A percentile compares a stretch with the other conserved stretches of the same genome.
phyloP scores from a whole-genome alignment of 148 eudicot genomes.

The Rhododendron simsii region DNA sequence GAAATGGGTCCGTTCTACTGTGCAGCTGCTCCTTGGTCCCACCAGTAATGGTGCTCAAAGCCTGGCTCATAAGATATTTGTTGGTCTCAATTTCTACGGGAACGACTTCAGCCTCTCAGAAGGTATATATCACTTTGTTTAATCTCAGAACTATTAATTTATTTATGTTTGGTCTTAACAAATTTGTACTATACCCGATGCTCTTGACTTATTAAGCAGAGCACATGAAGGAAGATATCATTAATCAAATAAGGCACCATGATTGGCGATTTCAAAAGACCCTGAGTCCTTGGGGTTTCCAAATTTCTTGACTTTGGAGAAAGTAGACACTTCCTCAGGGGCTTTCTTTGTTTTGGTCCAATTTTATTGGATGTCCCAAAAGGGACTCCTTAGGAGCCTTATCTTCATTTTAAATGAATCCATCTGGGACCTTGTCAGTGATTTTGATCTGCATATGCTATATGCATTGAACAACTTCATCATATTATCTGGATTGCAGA shows the following conservation, averaged over 20 bases:
- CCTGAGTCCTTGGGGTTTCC: neutral
- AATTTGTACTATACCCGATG: neutral
- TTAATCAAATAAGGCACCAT: neutral
- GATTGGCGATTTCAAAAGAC: neutral
- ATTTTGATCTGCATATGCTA: neutral
- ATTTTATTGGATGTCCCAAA: neutral
- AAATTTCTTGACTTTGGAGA: neutral
- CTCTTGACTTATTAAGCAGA: neutral
- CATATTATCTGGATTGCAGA: neutral
- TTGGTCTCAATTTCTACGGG: constrained; percentile 94
- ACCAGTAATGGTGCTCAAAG: constrained; percentile 21
- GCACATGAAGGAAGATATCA: neutral
- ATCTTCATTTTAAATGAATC: neutral
- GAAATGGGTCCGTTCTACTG: constrained; percentile 63
- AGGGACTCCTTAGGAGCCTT: neutral
- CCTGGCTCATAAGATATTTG: constrained; percentile 59
- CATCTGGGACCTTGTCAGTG: neutral
- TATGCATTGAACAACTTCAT: neutral
- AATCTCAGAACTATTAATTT: neutral
- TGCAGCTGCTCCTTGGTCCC: constrained; percentile 54
- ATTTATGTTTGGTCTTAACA: neutral
- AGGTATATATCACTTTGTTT: constrained; percentile 38
- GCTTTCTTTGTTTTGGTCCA: neutral
- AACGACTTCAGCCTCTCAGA: constrained; percentile 63
- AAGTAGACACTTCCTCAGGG: neutral